Evolutionary conservation across 1,139 yeast genomes (phyloP), one percentile per base, ranked within the genome.

Genomic region (Candida anutae): DNA sequence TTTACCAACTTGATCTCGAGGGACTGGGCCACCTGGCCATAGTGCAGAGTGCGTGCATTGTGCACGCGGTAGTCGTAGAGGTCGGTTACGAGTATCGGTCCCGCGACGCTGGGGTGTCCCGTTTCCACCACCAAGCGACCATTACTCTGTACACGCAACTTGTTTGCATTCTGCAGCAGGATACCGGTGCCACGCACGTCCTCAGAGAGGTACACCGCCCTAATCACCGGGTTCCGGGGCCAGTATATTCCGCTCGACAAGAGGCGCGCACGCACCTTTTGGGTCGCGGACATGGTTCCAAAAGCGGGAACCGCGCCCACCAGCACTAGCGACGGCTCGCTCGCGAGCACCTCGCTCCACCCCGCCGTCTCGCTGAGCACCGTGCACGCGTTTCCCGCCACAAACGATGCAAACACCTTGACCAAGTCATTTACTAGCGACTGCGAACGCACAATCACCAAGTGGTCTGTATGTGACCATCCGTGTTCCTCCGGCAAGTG

Each of bases 31-130:
- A 75, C 52, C 29, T 73, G 67, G 2, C 80, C 80, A 28, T 45
- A 50, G 2, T 52, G 45, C 13, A 40, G 37, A 6, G 31, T 26
- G 2, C 34, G 25, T 0, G 43, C 36, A 5, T 38, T 28, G n/a
- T 35, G 34, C 2, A 68, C 48, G 33, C 93, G 58, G 42, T 76
- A 77, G 39, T 81, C 93, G 39, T 59, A 78, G 25, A 69, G 56
- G 43, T 79, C 82, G 1, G 78, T 72, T 22, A 64, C 57, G 6
- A 78, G 40, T 0, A 80, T 38, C 0, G 87, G 77, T 0, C 88
- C 88, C 28, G 74, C 45, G 1, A 73, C 50, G 15, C 68, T 63
- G 21, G 49, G 50, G 26, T 62, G 52, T 19, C 68, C 67, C 13
- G 64, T 54, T 42, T 81, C 90, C 13, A 57, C 50, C 0, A 80